phyloP scores from a whole-genome alignment of 148 eudicot species.

The Euryodendron excelsum region DNA sequence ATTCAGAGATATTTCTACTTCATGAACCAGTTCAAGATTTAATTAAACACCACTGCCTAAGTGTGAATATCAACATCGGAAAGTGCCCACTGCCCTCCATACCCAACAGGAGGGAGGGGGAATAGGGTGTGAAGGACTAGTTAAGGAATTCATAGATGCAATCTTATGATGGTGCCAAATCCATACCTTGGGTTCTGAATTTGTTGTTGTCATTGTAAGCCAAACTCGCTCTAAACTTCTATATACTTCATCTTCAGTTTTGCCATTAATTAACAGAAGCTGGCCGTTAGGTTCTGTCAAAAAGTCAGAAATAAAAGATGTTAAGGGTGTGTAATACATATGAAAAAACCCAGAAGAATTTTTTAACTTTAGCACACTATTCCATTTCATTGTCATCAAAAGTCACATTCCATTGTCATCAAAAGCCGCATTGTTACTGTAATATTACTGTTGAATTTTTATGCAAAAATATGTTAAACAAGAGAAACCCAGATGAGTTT shows the following conservation, averaged over 20 bases:
- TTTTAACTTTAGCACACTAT: neutral
- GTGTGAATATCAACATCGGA: neutral
- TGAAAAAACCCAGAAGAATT: neutral
- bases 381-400: neutral
- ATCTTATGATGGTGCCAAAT: neutral
- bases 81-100: neutral
- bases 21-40: slow-evolving; percentile 1
- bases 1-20: neutral
- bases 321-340: slow-evolving; percentile 5
- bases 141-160: neutral
- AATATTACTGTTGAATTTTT: neutral
- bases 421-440: neutral
- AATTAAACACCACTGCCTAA: neutral
- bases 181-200: slow-evolving; percentile 88
- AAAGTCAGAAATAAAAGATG: slow-evolving; percentile 3
- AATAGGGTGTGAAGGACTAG: neutral
- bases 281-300: slow-evolving; percentile 96
- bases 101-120: neutral
- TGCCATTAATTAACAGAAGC: slow-evolving; percentile 85
- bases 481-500: neutral
- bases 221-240: slow-evolving; percentile 89
- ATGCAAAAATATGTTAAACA: neutral
- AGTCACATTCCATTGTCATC: neutral
- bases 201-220: slow-evolving; percentile 86
- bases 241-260: slow-evolving; percentile 84